Evolutionary conservation across 2,329 filamentous ascomycete genomes (phyloP).

Genomic region (Pseudogymnoascus sp.): DNA sequence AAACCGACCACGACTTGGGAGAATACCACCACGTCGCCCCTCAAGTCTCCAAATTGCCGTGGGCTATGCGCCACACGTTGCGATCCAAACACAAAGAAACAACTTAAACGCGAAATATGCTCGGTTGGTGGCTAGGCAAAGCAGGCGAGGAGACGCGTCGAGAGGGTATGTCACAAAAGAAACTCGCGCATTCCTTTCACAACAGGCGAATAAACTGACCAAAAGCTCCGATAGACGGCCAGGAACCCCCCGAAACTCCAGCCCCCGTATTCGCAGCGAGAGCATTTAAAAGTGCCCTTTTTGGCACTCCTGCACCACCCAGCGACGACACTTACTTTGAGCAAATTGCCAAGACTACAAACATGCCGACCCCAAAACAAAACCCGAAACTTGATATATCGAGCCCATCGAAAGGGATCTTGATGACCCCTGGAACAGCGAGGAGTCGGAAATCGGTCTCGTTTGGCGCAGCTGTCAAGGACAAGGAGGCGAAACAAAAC

Average conservation of each 20-base stretch:
- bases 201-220: neutral
- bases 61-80: conserved; percentile 9
- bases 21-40: neutral
- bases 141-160: conserved; percentile 18
- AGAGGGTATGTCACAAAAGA: conserved; percentile 13
- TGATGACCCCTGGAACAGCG: conserved; percentile 56
- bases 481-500: conserved; percentile 20
- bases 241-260: conserved; percentile 54
- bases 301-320: conserved; percentile 46
- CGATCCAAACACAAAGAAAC: neutral
- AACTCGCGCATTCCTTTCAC: neutral
- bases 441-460: conserved; percentile 57
- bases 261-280: conserved; percentile 59
- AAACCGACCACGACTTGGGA: neutral
- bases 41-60: conserved; percentile 5
- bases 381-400: neutral
- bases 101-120: conserved; percentile 18
- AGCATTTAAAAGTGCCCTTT: conserved; percentile 55
- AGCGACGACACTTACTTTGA: conserved; percentile 28
- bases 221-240: neutral
- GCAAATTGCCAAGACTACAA: conserved; percentile 27
- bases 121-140: conserved; percentile 28
- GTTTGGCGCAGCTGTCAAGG: conserved; percentile 43
- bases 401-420: conserved; percentile 37
- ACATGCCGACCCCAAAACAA: conserved; percentile 19